A percentile compares a stretch with the other conserved stretches of the same genome.
phyloP scores from a whole-genome alignment of 176 grass and related monocot genomes.

The Paspalum notatum region DNA sequence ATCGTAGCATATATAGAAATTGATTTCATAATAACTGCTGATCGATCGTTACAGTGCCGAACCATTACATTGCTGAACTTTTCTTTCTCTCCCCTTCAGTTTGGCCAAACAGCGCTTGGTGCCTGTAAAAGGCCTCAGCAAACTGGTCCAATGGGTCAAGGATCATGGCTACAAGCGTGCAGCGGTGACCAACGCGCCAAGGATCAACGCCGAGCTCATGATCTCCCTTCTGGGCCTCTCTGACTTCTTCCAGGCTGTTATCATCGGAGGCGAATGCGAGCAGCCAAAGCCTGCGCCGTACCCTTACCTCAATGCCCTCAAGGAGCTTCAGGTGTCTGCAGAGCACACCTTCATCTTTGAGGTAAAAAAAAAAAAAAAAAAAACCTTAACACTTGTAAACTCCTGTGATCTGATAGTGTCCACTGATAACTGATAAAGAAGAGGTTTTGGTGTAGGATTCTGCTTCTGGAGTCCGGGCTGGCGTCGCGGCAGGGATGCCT shows the following conservation, averaged over 20 bases:
- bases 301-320: constrained; percentile 80
- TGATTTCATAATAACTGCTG: too few species aligned
- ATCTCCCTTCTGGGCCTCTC: constrained; percentile 79
- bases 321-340: constrained; percentile 63
- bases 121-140: constrained; percentile 68
- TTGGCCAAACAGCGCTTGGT: constrained; percentile 63
- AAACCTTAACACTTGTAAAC: background rate
- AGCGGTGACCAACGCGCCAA: constrained; percentile 88
- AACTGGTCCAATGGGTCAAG: constrained; percentile 69
- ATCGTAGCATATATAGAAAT: too few species aligned
- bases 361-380: constrained; percentile 36
- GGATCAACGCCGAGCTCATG: constrained; percentile 87
- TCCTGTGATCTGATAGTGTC: too few species aligned
- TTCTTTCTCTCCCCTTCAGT: constrained; percentile 36
- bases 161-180: constrained; percentile 70
- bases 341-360: constrained; percentile 82
- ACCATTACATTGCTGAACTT: too few species aligned
- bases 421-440: background rate
- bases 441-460: constrained; percentile 57
- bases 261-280: constrained; percentile 83
- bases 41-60: too few species aligned
- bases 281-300: constrained; percentile 80
- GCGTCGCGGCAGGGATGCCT: constrained; percentile 77
- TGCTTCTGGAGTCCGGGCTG: constrained; percentile 72
- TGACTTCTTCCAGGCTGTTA: constrained; percentile 79